Conservation (phyloP, 306 rosid genomes). For the Vigna unguiculata region DNA sequence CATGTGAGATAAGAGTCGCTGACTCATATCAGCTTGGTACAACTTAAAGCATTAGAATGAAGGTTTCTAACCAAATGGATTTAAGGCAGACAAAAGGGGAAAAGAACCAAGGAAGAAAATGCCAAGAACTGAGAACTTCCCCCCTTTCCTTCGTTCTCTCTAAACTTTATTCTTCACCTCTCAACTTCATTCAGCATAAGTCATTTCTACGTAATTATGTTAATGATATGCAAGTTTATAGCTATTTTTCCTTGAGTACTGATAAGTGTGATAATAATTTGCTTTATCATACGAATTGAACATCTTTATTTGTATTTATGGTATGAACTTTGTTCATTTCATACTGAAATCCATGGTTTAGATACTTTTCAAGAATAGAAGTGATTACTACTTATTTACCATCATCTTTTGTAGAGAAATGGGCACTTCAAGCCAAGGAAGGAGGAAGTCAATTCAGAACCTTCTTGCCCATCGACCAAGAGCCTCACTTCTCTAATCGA, state of each 20-base stretch:
- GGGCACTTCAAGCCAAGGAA: no score
- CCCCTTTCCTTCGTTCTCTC: not conserved
- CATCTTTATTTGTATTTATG: no score
- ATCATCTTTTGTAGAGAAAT: no score
- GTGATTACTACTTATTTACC: no score
- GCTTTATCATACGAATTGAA: no score
- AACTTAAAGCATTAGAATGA: not conserved
- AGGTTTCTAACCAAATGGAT: not conserved
- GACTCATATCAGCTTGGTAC: not conserved
- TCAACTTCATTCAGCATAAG: not conserved
- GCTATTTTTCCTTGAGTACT: not conserved
- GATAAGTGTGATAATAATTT: no score
- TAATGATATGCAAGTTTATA: not conserved
- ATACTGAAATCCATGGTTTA: no score
- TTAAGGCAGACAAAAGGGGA: not conserved
- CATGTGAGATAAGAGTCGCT: not conserved
- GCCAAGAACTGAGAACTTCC: not conserved
- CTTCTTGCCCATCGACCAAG: no score
- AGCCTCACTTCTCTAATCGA: no score
- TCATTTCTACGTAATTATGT: not conserved
- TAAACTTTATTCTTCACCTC: not conserved
- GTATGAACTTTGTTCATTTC: no score
- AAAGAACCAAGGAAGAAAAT: not conserved
- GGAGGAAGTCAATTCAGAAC: no score
- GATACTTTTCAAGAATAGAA: no score